Conservation (phyloP, 306 rosid species). For the Quercus robur region DNA sequence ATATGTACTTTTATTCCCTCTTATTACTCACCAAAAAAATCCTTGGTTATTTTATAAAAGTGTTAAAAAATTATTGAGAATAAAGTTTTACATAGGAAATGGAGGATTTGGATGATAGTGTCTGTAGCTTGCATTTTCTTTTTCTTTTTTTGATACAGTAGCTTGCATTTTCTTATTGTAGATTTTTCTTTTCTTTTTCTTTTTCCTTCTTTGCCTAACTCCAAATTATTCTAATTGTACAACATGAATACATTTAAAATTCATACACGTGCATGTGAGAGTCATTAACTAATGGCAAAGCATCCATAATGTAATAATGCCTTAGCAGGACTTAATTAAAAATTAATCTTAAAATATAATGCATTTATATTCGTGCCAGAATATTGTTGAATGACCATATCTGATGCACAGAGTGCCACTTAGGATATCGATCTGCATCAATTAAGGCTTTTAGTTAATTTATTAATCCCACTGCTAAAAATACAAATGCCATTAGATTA, state of each 20-base stretch:
- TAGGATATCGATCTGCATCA: not conserved
- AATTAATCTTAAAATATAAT: not conserved
- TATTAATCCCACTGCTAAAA: not conserved
- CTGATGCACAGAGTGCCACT: not conserved
- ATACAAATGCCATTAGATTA: not conserved
- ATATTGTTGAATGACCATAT: not conserved
- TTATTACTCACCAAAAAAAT: too few relatives aligned
- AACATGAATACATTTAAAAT: not conserved
- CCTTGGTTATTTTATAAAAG: too few relatives aligned
- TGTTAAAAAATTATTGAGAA: too few relatives aligned
- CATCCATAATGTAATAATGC: not conserved
- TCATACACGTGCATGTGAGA: slow-evolving; percentile 14
- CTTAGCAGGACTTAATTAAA: not conserved
- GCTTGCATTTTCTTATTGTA: too few relatives aligned
- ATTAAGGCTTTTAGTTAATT: not conserved
- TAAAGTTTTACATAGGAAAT: too few relatives aligned
- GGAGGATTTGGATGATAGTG: too few relatives aligned
- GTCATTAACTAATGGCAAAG: not conserved
- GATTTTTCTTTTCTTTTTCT: too few relatives aligned
- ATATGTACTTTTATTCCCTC: too few relatives aligned
- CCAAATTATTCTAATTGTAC: slow-evolving; percentile 5
- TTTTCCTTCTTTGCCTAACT: too few relatives aligned
- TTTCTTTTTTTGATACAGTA: too few relatives aligned
- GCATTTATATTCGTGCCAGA: not conserved
- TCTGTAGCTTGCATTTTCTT: too few relatives aligned